Percentiles rank a stretch among this genome's conserved stretches.
Conservation (phyloP, 441 rosid genomes). For the Populus tomentosa region DNA sequence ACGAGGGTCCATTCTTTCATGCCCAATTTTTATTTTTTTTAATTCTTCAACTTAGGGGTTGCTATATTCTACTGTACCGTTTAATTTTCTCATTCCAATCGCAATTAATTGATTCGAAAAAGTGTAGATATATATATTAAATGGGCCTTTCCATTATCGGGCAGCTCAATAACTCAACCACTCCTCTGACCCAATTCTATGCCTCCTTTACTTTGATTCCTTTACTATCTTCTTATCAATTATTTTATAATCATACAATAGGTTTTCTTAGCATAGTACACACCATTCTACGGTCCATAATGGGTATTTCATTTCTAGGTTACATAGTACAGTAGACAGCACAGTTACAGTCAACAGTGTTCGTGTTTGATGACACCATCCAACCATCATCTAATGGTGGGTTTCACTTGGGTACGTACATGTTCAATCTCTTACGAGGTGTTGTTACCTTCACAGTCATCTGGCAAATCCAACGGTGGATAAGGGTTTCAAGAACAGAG, state of each 20-base stretch:
- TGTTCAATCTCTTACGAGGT: slow-evolving; percentile 28
- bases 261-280: slow-evolving; percentile 4
- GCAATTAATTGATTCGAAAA: slow-evolving; percentile 4
- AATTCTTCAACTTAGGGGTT: background rate
- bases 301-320: slow-evolving; percentile 17
- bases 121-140: slow-evolving; percentile 21
- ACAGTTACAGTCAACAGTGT: background rate
- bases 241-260: slow-evolving; percentile 6
- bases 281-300: slow-evolving; percentile 33
- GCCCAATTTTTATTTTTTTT: background rate
- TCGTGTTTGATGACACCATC: slow-evolving; percentile 34
- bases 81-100: background rate
- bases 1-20: slow-evolving; percentile 39
- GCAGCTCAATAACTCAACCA: slow-evolving; percentile 81
- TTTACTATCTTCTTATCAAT: slow-evolving; percentile 33
- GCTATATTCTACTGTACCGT: background rate
- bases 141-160: slow-evolving; percentile 52
- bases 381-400: slow-evolving; percentile 20
- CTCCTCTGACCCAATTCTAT: slow-evolving; percentile 76
- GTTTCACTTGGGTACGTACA: background rate
- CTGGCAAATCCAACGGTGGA: slow-evolving; percentile 31
- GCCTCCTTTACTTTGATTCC: slow-evolving; percentile 51
- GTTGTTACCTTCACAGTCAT: slow-evolving; percentile 10
- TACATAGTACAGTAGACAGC: slow-evolving; percentile 15
- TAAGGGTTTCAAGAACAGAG: background rate